Conservation (phyloP, 2,329 filamentous ascomycete species). For the Clonostachys solani region DNA sequence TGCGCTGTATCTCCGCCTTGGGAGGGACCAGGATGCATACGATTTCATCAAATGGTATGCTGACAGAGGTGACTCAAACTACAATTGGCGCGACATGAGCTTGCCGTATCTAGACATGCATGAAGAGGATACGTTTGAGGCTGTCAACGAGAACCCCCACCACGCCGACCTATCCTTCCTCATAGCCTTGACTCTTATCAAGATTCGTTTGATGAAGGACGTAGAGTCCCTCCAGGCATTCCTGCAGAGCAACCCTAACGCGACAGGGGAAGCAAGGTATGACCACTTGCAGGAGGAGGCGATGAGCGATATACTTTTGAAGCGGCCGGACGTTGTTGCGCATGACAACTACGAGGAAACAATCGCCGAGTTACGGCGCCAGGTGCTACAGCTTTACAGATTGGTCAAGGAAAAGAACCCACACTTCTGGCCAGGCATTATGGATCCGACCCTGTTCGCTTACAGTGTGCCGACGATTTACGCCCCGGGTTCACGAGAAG, state of each 20-base stretch:
- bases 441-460: background rate
- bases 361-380: background rate
- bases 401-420: background rate
- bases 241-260: slow-evolving; percentile 1
- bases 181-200: slow-evolving; percentile 10
- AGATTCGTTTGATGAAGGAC: slow-evolving; percentile 14
- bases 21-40: slow-evolving; percentile 44
- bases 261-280: slow-evolving; percentile 11
- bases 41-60: slow-evolving; percentile 33
- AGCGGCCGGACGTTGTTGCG: background rate
- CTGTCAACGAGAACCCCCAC: too few relatives aligned
- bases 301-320: slow-evolving; percentile 2
- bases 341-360: background rate
- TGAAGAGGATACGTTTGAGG: slow-evolving; percentile 34
- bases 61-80: slow-evolving; percentile 2
- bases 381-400: background rate
- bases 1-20: slow-evolving; percentile 35
- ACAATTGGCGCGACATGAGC: slow-evolving; percentile 11
- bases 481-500: background rate
- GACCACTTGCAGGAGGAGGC: slow-evolving; percentile 9
- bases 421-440: background rate
- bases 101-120: slow-evolving; percentile 23
- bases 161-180: slow-evolving; percentile 9
- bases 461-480: background rate
- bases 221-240: slow-evolving; percentile 9